Evolutionary conservation across 768 basidiomycete genomes (phyloP).

Genomic region (Galerina sulciceps): DNA sequence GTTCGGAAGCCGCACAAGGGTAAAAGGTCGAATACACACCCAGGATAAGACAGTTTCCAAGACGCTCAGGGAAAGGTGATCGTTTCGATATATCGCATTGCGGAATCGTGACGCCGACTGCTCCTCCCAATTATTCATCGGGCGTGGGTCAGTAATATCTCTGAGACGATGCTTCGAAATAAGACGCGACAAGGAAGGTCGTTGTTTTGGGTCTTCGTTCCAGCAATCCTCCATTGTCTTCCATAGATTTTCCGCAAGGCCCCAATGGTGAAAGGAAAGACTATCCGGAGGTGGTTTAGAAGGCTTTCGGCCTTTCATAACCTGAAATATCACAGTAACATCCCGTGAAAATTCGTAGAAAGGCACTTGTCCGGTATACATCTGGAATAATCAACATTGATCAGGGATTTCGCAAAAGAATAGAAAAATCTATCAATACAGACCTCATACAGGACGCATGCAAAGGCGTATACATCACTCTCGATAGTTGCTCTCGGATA

Average conservation of each 20-base stretch:
- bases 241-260: conserved; percentile 25
- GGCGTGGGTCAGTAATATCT: neutral
- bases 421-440: neutral
- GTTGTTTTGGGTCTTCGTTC: conserved; percentile 17
- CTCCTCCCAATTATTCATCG: conserved; percentile 1
- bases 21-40: neutral
- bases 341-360: conserved; percentile 25
- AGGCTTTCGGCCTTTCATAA: conserved; percentile 21
- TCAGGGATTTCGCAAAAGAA: neutral
- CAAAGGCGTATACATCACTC: conserved; percentile 46
- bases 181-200: conserved; percentile 20
- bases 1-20: too few species aligned
- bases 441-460: conserved; percentile 40
- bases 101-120: conserved; percentile 6
- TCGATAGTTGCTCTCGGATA: conserved; percentile 7
- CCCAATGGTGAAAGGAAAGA: conserved; percentile 12
- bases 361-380: conserved; percentile 29
- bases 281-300: conserved; percentile 13
- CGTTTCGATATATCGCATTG: conserved; percentile 9
- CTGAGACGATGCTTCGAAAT: neutral
- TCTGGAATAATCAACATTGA: conserved; percentile 15
- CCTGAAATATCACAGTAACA: conserved; percentile 24
- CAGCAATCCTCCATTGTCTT: conserved; percentile 28
- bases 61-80: conserved; percentile 3
- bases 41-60: conserved; percentile 17